These are phyloP conservation scores for Pichia sp. DNA, from an alignment of 1,139 yeast genomes.

Conservation along the genomic window DNA sequence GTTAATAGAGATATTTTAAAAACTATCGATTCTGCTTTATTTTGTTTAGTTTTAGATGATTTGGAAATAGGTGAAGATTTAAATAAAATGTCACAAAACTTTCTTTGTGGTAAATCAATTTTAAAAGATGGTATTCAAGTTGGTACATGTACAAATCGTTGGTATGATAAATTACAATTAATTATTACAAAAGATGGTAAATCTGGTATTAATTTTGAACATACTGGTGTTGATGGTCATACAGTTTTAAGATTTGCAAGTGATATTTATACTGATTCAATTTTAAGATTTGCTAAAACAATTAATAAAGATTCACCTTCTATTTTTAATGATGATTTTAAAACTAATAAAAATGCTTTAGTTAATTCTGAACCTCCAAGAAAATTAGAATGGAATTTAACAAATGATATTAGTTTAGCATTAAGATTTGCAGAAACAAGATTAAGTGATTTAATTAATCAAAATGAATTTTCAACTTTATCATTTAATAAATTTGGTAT, in stretches of 20 bases:
- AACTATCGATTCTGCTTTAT: conserved; percentile 73
- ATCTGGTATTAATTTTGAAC: conserved; percentile 91
- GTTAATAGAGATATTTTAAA: conserved; percentile 65
- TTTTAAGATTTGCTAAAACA: conserved; percentile 75
- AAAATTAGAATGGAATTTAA: conserved; percentile 82
- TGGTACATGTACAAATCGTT: conserved; percentile 90
- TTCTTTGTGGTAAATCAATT: conserved; percentile 80
- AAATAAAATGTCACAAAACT: conserved; percentile 67
- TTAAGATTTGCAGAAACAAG: conserved; percentile 89
- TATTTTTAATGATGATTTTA: conserved; percentile 44
- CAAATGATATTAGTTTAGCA: conserved; percentile 69
- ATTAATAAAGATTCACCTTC: conserved; percentile 80
- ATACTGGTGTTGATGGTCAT: conserved; percentile 94
- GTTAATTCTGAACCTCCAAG: conserved; percentile 41
- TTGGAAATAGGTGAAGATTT: conserved; percentile 55
- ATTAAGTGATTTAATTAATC: conserved; percentile 78
- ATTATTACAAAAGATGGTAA: conserved; percentile 87
- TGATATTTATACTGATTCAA: conserved; percentile 87
- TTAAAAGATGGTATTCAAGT: conserved; percentile 80
- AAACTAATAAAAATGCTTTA: background rate
- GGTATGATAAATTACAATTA: conserved; percentile 90
- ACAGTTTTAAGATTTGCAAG: conserved; percentile 83
- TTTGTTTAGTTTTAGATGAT: conserved; percentile 77
- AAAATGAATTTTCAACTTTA: conserved; percentile 77
- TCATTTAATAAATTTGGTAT: conserved; percentile 76